Evolutionary conservation across 129 eudicot species (phyloP).

Genomic region (Solidago caesia): DNA sequence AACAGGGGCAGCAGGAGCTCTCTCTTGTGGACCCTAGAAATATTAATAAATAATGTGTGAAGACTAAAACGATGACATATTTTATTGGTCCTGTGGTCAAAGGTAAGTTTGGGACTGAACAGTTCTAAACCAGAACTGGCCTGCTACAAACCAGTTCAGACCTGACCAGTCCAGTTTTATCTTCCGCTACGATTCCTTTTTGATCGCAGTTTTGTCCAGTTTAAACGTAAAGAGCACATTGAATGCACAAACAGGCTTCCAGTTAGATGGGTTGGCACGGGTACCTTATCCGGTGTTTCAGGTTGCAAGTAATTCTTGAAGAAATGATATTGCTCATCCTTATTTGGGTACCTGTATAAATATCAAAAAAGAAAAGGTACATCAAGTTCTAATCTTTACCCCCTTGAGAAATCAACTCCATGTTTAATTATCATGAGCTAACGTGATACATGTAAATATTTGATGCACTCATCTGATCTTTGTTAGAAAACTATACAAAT

Average conservation of each 20-base stretch:
- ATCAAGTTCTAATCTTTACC: slow-evolving; percentile 4
- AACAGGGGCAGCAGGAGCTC: too few species aligned
- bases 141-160: too few species aligned
- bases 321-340: slow-evolving; percentile 81
- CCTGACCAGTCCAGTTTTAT: too few species aligned
- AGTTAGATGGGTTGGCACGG: not conserved
- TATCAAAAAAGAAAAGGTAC: not conserved
- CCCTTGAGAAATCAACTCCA: not conserved
- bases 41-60: too few species aligned
- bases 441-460: not conserved
- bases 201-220: too few species aligned
- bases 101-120: too few species aligned
- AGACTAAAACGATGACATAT: too few species aligned
- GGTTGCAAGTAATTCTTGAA: slow-evolving; percentile 82
- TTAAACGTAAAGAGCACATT: too few species aligned
- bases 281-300: slow-evolving; percentile 62
- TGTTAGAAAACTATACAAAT: not conserved
- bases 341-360: slow-evolving; percentile 64
- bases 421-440: not conserved
- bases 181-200: too few species aligned
- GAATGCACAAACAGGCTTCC: slow-evolving; percentile 4
- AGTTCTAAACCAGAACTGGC: too few species aligned
- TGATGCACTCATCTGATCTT: not conserved
- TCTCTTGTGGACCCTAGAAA: too few species aligned
- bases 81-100: too few species aligned